Evolutionary conservation across 371 early-diverging fungal species (phyloP).

Genomic region (Mucor ambiguus): DNA sequence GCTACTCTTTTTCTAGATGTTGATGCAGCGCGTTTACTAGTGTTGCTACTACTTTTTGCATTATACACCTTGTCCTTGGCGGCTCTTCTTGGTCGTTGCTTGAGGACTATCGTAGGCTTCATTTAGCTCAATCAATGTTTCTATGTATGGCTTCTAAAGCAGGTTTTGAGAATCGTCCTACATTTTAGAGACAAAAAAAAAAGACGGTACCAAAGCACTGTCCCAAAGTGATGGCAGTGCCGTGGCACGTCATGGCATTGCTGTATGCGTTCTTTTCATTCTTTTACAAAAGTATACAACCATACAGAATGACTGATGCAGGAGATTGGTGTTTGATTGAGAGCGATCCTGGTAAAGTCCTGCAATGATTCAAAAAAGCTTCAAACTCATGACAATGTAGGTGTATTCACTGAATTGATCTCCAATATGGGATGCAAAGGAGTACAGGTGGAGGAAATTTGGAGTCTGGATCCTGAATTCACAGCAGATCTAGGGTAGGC

Average conservation of each 20-base stretch:
- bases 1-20: neutral
- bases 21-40: neutral
- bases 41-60: neutral
- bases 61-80: neutral
- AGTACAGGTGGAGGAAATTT: constrained; percentile 84
- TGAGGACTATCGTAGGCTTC: neutral
- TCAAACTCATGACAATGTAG: constrained; percentile 31
- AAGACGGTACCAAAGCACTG: neutral
- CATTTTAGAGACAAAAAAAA: neutral
- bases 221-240: neutral
- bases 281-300: neutral
- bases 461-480: constrained; percentile 62
- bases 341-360: constrained; percentile 77
- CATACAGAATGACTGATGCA: neutral
- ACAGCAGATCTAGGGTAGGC: constrained; percentile 61
- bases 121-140: neutral
- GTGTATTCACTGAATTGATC: constrained; percentile 91
- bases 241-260: neutral
- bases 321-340: constrained; percentile 84
- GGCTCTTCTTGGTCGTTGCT: neutral
- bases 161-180: neutral
- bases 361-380: neutral
- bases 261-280: neutral
- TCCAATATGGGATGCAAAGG: constrained; percentile 81
- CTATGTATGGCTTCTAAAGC: neutral